Evolutionary conservation across 2,329 filamentous ascomycete species (phyloP).

Genomic region (Arthroderma sp.): DNA sequence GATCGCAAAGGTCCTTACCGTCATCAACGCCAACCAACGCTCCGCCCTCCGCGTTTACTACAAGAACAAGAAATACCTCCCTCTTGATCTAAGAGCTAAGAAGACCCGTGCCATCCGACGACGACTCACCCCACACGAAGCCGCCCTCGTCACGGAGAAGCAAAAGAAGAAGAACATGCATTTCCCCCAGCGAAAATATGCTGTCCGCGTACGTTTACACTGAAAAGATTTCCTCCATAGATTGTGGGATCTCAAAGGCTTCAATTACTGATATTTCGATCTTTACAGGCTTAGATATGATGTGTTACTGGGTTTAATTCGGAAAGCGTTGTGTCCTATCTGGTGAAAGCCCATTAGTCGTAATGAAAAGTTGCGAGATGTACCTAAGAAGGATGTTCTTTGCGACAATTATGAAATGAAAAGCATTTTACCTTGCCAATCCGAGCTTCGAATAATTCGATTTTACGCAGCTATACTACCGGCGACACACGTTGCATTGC

Average conservation of each 20-base stretch:
- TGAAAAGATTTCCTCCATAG: neutral
- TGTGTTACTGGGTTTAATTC: neutral
- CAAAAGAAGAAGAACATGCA: constrained; percentile 90
- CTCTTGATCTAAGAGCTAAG: constrained; percentile 96
- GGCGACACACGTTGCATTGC: too few species aligned
- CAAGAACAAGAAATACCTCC: constrained; percentile 99
- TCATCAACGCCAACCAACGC: constrained; percentile 99
- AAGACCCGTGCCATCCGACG: constrained; percentile 96
- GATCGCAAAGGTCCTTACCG: constrained; percentile 94
- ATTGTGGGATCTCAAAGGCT: neutral
- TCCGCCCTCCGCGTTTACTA: constrained; percentile 97
- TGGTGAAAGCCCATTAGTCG: neutral
- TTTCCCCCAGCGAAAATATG: constrained; percentile 98
- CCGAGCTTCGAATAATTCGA: too few species aligned
- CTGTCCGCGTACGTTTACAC: constrained; percentile 70
- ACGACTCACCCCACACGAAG: constrained; percentile 84
- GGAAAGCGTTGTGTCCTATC: constrained; percentile 1
- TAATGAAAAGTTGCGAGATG: constrained; percentile 5
- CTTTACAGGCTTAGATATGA: constrained; percentile 1
- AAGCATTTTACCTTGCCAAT: too few species aligned
- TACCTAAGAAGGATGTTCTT: constrained; percentile 3
- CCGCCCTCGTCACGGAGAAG: constrained; percentile 74
- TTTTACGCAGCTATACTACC: too few species aligned
- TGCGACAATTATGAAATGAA: constrained; percentile 1
- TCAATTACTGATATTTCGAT: neutral